Evolutionary conservation across 1,139 yeast genomes (phyloP).

Genomic region (Taphrina pruni): DNA sequence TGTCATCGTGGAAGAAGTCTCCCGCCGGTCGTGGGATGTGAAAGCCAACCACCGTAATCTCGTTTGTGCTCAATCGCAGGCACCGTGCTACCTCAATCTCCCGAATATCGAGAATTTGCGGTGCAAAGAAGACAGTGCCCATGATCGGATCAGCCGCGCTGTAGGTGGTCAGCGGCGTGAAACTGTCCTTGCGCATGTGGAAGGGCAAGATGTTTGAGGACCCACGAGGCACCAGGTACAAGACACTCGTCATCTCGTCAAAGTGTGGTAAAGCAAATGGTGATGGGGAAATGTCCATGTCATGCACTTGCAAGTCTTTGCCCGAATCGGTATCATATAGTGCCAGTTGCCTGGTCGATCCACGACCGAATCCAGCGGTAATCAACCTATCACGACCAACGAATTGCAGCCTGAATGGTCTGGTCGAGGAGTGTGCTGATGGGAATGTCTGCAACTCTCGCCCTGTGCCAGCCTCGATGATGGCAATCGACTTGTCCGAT

Average conservation of each 20-base stretch:
- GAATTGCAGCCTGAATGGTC: constrained; percentile 35
- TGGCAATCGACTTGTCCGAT: constrained; percentile 30
- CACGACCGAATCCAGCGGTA: constrained; percentile 94
- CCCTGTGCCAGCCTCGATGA: constrained; percentile 29
- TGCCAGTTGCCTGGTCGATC: constrained; percentile 93
- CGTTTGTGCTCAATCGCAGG: constrained; percentile 45
- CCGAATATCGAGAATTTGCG: constrained; percentile 73
- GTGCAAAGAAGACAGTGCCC: constrained; percentile 91
- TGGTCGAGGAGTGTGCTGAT: constrained; percentile 32
- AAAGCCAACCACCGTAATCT: constrained; percentile 34
- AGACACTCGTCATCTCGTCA: constrained; percentile 77
- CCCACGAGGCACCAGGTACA: constrained; percentile 91
- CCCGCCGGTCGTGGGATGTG: constrained; percentile 36
- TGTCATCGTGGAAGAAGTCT: constrained; percentile 39
- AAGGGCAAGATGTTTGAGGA: constrained; percentile 92
- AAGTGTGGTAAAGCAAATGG: constrained; percentile 91
- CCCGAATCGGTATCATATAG: constrained; percentile 73
- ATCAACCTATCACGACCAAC: constrained; percentile 71
- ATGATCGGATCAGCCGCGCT: constrained; percentile 92
- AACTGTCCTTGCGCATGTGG: constrained; percentile 76
- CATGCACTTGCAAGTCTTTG: constrained; percentile 49
- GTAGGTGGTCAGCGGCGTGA: constrained; percentile 82
- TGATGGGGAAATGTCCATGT: constrained; percentile 79
- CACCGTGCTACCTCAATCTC: constrained; percentile 70
- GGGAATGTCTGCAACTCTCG: constrained; percentile 13